phyloP scores from a whole-genome alignment of 75 land plant genomes.

The Picea sitchensis region DNA sequence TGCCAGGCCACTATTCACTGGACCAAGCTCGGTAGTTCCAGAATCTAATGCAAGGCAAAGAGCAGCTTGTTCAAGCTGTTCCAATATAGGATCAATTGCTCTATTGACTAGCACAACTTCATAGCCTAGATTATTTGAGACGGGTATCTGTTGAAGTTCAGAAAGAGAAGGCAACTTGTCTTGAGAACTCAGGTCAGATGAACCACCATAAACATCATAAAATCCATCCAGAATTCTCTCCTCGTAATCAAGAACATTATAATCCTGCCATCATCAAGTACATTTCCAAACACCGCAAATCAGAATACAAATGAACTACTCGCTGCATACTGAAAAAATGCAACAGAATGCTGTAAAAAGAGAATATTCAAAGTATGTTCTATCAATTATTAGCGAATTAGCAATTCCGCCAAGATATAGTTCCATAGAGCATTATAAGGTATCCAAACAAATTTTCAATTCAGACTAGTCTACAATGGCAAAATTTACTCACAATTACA shows the following conservation, averaged over 20 bases:
- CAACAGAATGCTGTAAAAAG: neutral
- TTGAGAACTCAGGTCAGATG: constrained; percentile 26
- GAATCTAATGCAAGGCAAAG: constrained; percentile 47
- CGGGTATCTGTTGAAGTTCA: constrained; percentile 43
- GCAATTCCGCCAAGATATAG: neutral
- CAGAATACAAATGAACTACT: neutral
- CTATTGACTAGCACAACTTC: constrained; percentile 69
- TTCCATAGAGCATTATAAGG: neutral
- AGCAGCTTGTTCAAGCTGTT: constrained; percentile 61
- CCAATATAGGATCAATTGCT: constrained; percentile 50
- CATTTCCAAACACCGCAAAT: neutral
- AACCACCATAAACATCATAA: constrained; percentile 59
- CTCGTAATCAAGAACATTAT: constrained; percentile 63
- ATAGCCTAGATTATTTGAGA: constrained; percentile 40
- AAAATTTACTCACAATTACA: neutral
- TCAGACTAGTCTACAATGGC: neutral
- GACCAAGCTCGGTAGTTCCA: constrained; percentile 20
- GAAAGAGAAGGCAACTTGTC: constrained; percentile 61
- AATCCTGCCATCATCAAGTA: constrained; percentile 42
- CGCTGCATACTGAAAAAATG: neutral
- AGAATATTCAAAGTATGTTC: neutral
- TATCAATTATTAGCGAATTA: neutral
- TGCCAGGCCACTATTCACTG: constrained; percentile 28
- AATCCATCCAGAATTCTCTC: constrained; percentile 78
- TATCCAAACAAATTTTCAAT: neutral